Conservation (phyloP, 2,329 filamentous ascomycete genomes). For the Chaetothyriales sp. region DNA sequence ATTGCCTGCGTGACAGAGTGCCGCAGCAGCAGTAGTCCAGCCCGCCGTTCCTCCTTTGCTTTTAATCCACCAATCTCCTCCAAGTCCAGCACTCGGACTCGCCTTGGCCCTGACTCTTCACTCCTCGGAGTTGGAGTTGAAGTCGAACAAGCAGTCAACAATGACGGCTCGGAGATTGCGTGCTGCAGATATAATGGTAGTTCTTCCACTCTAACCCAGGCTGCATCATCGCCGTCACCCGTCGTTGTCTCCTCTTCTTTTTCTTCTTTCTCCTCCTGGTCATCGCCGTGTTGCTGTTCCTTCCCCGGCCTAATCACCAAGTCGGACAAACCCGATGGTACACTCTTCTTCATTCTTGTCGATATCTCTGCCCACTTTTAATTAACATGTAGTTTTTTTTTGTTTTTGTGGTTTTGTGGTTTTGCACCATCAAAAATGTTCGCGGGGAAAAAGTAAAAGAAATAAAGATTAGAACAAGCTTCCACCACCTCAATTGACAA, state of each 20-base stretch:
- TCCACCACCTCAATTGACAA: too few relatives aligned
- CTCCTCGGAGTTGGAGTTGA: neutral
- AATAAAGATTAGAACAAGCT: too few relatives aligned
- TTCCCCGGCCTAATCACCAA: neutral
- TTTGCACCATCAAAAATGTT: too few relatives aligned
- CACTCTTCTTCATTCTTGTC: neutral
- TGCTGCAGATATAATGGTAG: slow-evolving; percentile 3
- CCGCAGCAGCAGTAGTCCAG: slow-evolving; percentile 9
- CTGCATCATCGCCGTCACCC: neutral
- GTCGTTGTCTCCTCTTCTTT: neutral
- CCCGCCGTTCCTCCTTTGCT: slow-evolving; percentile 1
- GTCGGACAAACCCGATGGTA: neutral
- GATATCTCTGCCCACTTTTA: neutral
- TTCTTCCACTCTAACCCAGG: neutral
- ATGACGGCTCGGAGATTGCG: neutral
- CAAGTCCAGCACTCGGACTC: neutral
- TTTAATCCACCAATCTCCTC: neutral
- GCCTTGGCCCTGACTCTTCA: neutral
- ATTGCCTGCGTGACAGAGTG: slow-evolving; percentile 8
- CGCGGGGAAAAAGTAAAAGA: too few relatives aligned
- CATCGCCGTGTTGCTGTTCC: neutral
- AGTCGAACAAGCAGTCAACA: too few relatives aligned
- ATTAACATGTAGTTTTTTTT: neutral
- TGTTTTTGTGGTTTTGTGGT: too few relatives aligned
- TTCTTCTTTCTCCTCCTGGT: neutral